Base-by-base conservation (phyloP, 1,284 basidiomycete species). In the Puccinia coronata region DNA sequence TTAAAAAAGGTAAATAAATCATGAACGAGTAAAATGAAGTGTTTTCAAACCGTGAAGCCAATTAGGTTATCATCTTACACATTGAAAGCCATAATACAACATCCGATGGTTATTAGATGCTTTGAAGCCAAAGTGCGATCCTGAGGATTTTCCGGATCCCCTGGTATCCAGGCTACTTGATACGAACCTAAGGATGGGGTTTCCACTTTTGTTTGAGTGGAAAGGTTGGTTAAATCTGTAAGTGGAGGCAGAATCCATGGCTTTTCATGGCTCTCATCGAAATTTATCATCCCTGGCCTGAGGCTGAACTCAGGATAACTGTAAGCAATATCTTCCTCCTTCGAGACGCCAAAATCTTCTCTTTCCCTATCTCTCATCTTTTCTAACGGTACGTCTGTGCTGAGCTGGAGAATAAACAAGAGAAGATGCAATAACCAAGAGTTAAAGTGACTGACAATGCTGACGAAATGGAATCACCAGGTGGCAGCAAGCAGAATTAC, bases 121-220 rank as follows among this genome's bases (percentile, higher is more conserved):
- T 89, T 90, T 82, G 88, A 87, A 34, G 81, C 57, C 1, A 81
- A 83, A 0, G 87, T 87, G 89, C 90, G 91, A 82, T 90, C 91
- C 82, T 91, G 90, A 9, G 91, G 91, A 84, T 92, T 91, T 49
- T 86, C 85, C 5, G 88, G 90, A 85, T 92, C 91, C 83, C 49
- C 47, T n/a, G 70, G 49, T 39, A 59, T 9, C 80, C 82, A 69
- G 55, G 55, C 36, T 70, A 80, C 31, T 71, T 71, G 39, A 82
- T 49, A 53, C 23, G 36, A 25, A 25, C 77, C 28, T 12, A 23
- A 25, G 53, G 69, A 6, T 72, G 23, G 1, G 4, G 67, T 55
- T 74, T 70, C 67, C 28, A 23, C 43, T 23, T 25, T 51, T 4
- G 1, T 25, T 70, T 28, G 67, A n/a, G 25, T 47, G 1, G 67